A percentile compares a stretch with the other conserved stretches of the same genome.
Conservation (phyloP, 805 yeast genomes). For the Saccharomycopsis guyanensis region DNA sequence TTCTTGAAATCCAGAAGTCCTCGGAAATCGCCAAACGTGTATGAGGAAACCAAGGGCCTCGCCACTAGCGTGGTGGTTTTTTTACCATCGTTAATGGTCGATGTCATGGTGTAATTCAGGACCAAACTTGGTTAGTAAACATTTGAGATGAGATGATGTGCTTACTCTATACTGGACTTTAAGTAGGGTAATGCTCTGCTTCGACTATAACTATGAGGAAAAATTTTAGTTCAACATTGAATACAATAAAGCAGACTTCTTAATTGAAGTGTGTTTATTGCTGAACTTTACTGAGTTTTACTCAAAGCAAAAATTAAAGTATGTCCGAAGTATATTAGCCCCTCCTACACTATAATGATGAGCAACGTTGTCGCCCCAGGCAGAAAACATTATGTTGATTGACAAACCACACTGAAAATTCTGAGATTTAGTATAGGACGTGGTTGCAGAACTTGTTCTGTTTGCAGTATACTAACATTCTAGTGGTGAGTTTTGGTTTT, state of each 20-base stretch:
- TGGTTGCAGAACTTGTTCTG: background rate
- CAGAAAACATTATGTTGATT: constrained; percentile 59
- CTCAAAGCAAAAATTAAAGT: too few relatives aligned
- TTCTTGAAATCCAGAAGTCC: constrained; percentile 38
- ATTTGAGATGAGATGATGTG: too few relatives aligned
- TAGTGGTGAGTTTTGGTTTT: background rate
- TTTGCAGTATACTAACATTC: background rate
- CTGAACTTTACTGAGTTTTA: too few relatives aligned
- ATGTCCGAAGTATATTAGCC: too few relatives aligned
- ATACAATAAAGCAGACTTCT: too few relatives aligned
- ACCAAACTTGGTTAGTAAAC: background rate
- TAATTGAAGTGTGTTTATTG: too few relatives aligned
- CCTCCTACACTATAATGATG: too few relatives aligned
- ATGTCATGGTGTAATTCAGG: background rate
- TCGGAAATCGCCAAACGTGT: constrained; percentile 41
- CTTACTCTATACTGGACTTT: too few relatives aligned
- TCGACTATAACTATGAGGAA: too few relatives aligned
- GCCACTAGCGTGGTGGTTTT: background rate
- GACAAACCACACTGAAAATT: constrained; percentile 68
- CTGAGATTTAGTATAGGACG: constrained; percentile 32
- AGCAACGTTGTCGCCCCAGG: constrained; percentile 65
- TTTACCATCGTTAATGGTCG: background rate
- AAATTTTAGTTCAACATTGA: too few relatives aligned
- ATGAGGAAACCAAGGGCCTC: constrained; percentile 30
- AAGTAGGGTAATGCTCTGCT: too few relatives aligned